Evolutionary conservation across 148 eudicot species (phyloP), one percentile per base, ranked within the genome.

Genomic region (Cornus controversa): DNA sequence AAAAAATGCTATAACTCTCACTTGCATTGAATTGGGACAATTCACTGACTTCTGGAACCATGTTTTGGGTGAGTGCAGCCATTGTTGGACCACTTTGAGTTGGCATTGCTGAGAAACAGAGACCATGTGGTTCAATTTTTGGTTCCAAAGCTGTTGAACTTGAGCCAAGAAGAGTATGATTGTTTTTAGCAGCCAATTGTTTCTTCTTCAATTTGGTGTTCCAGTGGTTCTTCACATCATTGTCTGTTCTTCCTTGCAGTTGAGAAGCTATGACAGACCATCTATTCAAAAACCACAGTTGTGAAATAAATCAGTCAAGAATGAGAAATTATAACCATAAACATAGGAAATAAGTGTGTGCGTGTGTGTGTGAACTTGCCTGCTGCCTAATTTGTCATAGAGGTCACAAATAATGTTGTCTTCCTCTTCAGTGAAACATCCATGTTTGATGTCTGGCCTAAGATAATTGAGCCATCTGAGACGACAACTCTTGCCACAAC

Each of bases 181-280:
- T 57, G 42, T 11, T 40, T 54, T 62, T 60, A 50, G 78, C 69
- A 36, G 79, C 66, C 34, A 78, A 5, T 4, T 88, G 82, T 69
- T 85, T 90, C 84, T 92, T 92, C 89, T 88, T 92, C 62, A 92
- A 77, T 81, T 90, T 92, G 25, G 96, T 90, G 82, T 92, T 92
- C 96, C 96, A 92, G 31, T 90, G 86, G 85, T 92, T 92, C 81
- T 92, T 92, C 80, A 92, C 87, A 77, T 90, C 93, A 47, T 92
- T 90, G 79, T 92, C 96, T 76, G 96, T 92, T 80, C 96, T 88
- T 83, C 93, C 96, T 68, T 79, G 86, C 69, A 92, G 84, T 62
- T 88, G 83, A 40, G 93, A 85, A 45, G 96, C 96, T 85, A 92
- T 92, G 76, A 90, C 64, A 11, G 96, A 90, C 96, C 96, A 92